These are phyloP conservation scores for Emmonsiellopsis sp. DNA, from an alignment of 2,329 filamentous ascomycete species.

Conservation along the genomic window DNA sequence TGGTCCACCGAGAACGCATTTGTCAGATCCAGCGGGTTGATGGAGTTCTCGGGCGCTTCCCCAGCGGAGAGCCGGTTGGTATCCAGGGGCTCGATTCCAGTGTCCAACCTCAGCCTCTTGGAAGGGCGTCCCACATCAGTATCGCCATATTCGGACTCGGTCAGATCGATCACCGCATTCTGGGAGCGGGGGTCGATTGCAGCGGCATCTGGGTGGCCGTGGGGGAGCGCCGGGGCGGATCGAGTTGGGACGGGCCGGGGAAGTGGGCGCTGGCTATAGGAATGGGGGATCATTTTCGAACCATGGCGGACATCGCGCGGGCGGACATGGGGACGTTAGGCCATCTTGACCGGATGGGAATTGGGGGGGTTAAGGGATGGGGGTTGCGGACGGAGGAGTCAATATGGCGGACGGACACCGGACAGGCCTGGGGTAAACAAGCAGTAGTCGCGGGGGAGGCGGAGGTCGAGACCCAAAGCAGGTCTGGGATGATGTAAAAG, in stretches of 20 bases:
- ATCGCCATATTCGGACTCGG: slow-evolving; percentile 18
- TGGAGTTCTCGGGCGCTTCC: background rate
- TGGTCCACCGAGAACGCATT: slow-evolving; percentile 20
- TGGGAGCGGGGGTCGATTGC: slow-evolving; percentile 21
- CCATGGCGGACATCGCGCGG: slow-evolving; percentile 26
- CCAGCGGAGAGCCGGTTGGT: slow-evolving; percentile 8
- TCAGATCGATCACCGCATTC: slow-evolving; percentile 29
- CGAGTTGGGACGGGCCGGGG: background rate
- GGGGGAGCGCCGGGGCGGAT: background rate
- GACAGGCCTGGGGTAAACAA: no score
- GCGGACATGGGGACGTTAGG: slow-evolving; percentile 13
- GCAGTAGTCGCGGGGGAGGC: no score
- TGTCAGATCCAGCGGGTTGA: slow-evolving; percentile 16
- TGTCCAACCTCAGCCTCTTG: slow-evolving; percentile 29
- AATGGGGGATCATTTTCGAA: slow-evolving; percentile 33
- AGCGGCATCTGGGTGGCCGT: background rate
- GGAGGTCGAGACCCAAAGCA: no score
- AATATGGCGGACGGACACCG: no score
- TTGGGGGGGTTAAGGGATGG: background rate
- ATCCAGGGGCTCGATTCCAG: slow-evolving; percentile 15
- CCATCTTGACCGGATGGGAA: background rate
- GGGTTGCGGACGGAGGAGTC: no score
- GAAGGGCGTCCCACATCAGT: slow-evolving; percentile 27
- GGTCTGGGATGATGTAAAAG: no score
- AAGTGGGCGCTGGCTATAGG: slow-evolving; percentile 18